phyloP scores from a whole-genome alignment of 225 moss, liverwort and hornwort genomes.

The Pseudisothecium myosuroides region DNA sequence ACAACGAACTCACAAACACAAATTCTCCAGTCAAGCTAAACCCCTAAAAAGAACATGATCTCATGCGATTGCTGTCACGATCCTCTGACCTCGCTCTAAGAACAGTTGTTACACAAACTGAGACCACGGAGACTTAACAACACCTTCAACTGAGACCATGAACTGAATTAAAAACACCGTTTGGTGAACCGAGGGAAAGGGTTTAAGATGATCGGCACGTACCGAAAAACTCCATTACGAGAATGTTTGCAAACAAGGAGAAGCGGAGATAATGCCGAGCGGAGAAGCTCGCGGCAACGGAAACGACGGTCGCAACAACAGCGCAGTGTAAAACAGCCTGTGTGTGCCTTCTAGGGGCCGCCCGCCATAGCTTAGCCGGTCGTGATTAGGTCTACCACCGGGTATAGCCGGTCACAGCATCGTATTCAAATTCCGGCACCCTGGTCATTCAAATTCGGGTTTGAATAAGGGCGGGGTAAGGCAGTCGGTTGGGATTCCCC shows the following conservation, averaged over 20 bases:
- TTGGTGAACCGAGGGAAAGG: not conserved
- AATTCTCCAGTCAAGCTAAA: not conserved
- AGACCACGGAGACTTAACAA: not conserved
- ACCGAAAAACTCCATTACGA: conserved; percentile 32
- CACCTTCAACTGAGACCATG: not conserved
- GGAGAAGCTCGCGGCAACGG: not conserved
- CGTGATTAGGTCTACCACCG: not conserved
- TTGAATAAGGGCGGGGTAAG: not conserved
- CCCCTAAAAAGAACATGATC: not conserved
- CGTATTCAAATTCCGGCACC: not conserved
- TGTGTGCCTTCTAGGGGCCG: not conserved
- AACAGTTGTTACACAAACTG: not conserved
- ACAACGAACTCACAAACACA: not conserved
- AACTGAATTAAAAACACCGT: not conserved
- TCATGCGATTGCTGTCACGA: not conserved
- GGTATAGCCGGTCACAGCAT: not conserved
- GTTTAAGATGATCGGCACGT: not conserved
- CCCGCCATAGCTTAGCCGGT: conserved; percentile 17
- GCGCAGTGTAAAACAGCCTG: too few relatives aligned
- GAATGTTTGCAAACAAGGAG: not conserved
- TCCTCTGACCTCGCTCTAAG: not conserved
- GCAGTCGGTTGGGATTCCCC: not conserved
- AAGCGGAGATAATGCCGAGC: not conserved
- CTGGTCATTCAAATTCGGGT: not conserved
- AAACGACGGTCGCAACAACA: not conserved